These are phyloP conservation scores for Cordia subcordata DNA, from an alignment of 257 asterid species.

Conservation along the genomic window DNA sequence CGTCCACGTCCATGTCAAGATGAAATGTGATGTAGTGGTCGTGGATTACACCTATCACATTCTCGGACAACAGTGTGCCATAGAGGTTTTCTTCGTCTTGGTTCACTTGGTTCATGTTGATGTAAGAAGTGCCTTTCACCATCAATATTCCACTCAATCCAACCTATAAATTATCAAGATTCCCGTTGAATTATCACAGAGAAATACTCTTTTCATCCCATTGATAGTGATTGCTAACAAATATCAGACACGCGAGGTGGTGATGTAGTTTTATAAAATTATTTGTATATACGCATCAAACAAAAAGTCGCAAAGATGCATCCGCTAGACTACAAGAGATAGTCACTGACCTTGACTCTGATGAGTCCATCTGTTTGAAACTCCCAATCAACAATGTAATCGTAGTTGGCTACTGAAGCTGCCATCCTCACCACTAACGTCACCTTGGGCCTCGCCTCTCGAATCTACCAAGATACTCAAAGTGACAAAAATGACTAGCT, in stretches of 20 bases:
- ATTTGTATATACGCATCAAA: background rate
- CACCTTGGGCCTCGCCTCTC: constrained; percentile 95
- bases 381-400: constrained; percentile 94
- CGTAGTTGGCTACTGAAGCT: constrained; percentile 93
- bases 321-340: background rate
- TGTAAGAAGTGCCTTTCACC: constrained; percentile 79
- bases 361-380: constrained; percentile 91
- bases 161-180: constrained; percentile 44
- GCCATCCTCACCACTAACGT: constrained; percentile 93
- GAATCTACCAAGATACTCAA: constrained; percentile 38
- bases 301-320: background rate
- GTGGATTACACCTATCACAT: constrained; percentile 84
- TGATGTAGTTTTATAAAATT: background rate
- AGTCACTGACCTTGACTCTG: constrained; percentile 52
- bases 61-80: constrained; percentile 77
- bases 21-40: constrained; percentile 83
- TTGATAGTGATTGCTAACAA: constrained; percentile 15
- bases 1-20: constrained; percentile 91
- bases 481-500: background rate
- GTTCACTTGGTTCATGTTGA: constrained; percentile 68
- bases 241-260: background rate
- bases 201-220: background rate
- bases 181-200: background rate
- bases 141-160: constrained; percentile 83
- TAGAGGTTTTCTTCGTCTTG: constrained; percentile 44